Base-by-base conservation (phyloP, 345 rosid genomes). In the Gossypium herbaceum region DNA sequence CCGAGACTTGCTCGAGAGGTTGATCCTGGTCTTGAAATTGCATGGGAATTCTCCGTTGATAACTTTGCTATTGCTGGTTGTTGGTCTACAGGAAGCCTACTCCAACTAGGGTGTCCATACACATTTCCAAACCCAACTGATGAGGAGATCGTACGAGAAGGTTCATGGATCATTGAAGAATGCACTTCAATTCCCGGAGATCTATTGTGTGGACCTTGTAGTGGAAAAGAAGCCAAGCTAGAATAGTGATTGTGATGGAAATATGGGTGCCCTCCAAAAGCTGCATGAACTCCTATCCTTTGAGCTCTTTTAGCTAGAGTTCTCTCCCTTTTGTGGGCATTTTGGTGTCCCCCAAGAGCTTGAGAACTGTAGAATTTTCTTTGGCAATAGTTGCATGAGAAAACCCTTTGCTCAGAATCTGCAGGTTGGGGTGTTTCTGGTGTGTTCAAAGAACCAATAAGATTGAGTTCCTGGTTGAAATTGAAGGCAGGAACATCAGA, bases 281-380 rank as follows among this genome's bases (percentile, higher is more conserved):
- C 79, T 59, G 84, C 63, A 4, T 44, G 79, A 60, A 62, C 60
- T 19, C 80, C 85, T 62, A 87, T 82, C 52, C 81, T 84, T 70
- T 84, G 88, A 4, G 89, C 86, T 76, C 88, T 85, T 74, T 90
- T 92, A 45, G 92, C 97, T 22, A 92, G 82, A 62, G 89, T 90
- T 73, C 97, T 88, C 68, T 92, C 97, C 65, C 94, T 80, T 77
- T 89, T 92, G 71, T 92, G 97, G 0, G 96, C 97, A 77, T 92
- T 92, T 82, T 92, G 97, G 73, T 92, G 97, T 7, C 97, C 97
- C 19, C 97, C 97, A 24, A 92, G 91, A 0, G 96, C 97, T 68
- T 92, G 97, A 39, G 97, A 92, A 75, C 97, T 90, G 63, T 90
- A 88, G 85, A 92, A 92, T 72, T 89, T 92, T 77, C 97, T 84